phyloP scores from a whole-genome alignment of 2,329 filamentous ascomycete genomes.

The Erysiphe neolycopersici region DNA sequence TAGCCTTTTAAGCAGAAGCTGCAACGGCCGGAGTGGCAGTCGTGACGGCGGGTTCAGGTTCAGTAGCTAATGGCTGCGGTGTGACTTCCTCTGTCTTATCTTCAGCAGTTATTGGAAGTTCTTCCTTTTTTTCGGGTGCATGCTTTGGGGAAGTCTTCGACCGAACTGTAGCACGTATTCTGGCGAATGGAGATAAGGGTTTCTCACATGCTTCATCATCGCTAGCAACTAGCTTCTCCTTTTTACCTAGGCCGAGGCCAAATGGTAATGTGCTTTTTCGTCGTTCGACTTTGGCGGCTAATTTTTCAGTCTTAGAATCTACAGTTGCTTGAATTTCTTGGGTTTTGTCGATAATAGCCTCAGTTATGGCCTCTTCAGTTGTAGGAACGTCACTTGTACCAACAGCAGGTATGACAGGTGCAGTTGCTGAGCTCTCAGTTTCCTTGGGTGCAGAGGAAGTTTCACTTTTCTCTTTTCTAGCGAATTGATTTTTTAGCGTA shows the following conservation, averaged over 20 bases:
- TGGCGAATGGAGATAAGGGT: slow-evolving; percentile 13
- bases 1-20: slow-evolving; percentile 11
- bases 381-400: slow-evolving; percentile 12
- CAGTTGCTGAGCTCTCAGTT: slow-evolving; percentile 12
- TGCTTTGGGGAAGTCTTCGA: slow-evolving; percentile 13
- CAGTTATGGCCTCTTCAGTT: slow-evolving; percentile 9
- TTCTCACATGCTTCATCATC: slow-evolving; percentile 20
- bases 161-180: slow-evolving; percentile 14
- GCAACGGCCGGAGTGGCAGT: slow-evolving; percentile 10
- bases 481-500: slow-evolving; percentile 11
- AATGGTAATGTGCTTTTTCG: slow-evolving; percentile 32
- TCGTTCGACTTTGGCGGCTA: slow-evolving; percentile 22
- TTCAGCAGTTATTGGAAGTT: slow-evolving; percentile 16
- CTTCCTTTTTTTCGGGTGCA: slow-evolving; percentile 21
- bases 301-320: slow-evolving; percentile 16
- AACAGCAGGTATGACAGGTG: slow-evolving; percentile 14
- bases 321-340: slow-evolving; percentile 15
- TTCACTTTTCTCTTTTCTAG: slow-evolving; percentile 9
- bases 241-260: slow-evolving; percentile 24
- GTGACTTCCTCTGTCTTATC: slow-evolving; percentile 9
- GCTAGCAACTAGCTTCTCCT: slow-evolving; percentile 20
- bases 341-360: slow-evolving; percentile 10
- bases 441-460: slow-evolving; percentile 11
- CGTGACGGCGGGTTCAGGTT: slow-evolving; percentile 2
- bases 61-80: slow-evolving; percentile 3